These are phyloP conservation scores for Epicoccum sorghinum DNA, from an alignment of 2,329 filamentous ascomycete genomes.

Conservation along the genomic window DNA sequence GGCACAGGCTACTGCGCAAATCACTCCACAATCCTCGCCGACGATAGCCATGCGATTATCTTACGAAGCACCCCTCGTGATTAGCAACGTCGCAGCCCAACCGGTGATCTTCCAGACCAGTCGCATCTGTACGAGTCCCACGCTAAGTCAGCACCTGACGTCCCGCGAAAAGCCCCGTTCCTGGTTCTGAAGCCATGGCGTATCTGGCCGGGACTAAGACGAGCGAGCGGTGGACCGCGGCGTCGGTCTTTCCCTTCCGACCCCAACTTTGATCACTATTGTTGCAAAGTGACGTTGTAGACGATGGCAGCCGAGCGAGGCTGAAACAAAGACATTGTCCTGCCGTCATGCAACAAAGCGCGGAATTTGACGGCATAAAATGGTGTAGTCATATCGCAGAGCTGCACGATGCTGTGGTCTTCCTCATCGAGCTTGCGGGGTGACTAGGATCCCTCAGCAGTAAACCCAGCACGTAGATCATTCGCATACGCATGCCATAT, in stretches of 20 bases:
- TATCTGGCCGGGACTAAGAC: constrained; percentile 3
- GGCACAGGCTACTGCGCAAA: constrained; percentile 1
- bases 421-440: no score
- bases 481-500: not conserved
- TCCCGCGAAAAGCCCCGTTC: constrained; percentile 7
- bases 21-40: constrained; percentile 1
- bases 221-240: constrained; percentile 4
- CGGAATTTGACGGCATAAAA: not conserved
- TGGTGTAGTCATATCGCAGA: not conserved
- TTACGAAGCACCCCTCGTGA: not conserved
- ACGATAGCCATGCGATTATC: not conserved
- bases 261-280: not conserved
- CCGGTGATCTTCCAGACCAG: not conserved
- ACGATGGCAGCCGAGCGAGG: not conserved
- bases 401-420: constrained; percentile 1
- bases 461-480: constrained; percentile 4
- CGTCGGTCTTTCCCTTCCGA: not conserved
- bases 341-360: not conserved
- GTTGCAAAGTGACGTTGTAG: not conserved
- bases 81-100: constrained; percentile 4
- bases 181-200: constrained; percentile 13
- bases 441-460: not conserved
- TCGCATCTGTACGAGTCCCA: not conserved
- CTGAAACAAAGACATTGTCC: not conserved
- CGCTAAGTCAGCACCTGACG: not conserved